phyloP scores from a whole-genome alignment of 2,329 filamentous ascomycete genomes.

The Trichoderma simmonsii region DNA sequence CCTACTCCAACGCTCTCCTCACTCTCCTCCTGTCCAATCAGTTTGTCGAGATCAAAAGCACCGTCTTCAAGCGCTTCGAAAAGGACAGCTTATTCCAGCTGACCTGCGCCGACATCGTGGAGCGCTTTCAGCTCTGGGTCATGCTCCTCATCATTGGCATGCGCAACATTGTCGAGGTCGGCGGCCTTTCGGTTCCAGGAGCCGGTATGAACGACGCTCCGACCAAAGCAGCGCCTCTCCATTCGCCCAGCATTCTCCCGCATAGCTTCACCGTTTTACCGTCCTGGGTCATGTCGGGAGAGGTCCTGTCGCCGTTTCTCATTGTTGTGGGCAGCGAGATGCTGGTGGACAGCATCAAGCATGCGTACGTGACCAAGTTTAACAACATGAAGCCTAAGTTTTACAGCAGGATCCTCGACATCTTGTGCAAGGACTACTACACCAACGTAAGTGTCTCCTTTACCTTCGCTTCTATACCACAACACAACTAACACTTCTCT shows the following conservation, averaged over 20 bases:
- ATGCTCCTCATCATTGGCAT: slow-evolving; percentile 96
- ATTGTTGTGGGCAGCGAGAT: slow-evolving; percentile 95
- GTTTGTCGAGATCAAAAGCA: slow-evolving; percentile 98
- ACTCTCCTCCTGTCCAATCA: slow-evolving; percentile 94
- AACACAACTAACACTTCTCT: neutral
- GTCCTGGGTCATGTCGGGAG: slow-evolving; percentile 70
- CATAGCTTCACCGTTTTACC: slow-evolving; percentile 89
- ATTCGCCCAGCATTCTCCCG: slow-evolving; percentile 73
- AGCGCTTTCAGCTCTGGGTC: slow-evolving; percentile 95
- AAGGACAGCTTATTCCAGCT: slow-evolving; percentile 97
- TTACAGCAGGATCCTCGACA: slow-evolving; percentile 86
- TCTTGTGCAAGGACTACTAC: slow-evolving; percentile 97
- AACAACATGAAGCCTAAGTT: slow-evolving; percentile 93
- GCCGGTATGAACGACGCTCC: slow-evolving; percentile 47
- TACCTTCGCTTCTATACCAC: no score
- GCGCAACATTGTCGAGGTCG: slow-evolving; percentile 93
- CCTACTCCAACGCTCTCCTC: slow-evolving; percentile 91
- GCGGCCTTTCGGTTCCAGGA: slow-evolving; percentile 67
- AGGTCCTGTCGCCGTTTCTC: slow-evolving; percentile 88
- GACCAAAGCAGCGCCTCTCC: slow-evolving; percentile 56
- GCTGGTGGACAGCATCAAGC: slow-evolving; percentile 94
- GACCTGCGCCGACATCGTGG: slow-evolving; percentile 93
- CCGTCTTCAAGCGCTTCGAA: slow-evolving; percentile 97
- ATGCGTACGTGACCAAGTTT: slow-evolving; percentile 97
- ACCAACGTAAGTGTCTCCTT: slow-evolving; percentile 60